Evolutionary conservation across 2,329 filamentous ascomycete genomes (phyloP), one percentile per base, ranked within the genome.

Genomic region (Didymosphaeria variabile): DNA sequence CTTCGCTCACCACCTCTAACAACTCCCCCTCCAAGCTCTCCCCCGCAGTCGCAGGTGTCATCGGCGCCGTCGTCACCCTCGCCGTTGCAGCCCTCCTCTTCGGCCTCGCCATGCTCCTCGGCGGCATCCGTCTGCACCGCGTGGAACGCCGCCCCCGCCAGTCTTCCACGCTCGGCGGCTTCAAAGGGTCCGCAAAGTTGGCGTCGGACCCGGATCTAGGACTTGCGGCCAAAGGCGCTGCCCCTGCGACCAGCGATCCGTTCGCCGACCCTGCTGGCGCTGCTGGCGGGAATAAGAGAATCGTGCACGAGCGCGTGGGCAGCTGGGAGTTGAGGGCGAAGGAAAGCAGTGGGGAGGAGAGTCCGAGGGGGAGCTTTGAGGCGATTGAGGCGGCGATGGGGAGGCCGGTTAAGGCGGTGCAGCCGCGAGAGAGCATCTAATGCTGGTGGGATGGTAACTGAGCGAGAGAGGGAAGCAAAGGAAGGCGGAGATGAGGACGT

Each of bases 281-380:
- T 6, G 10, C 61, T 29, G 60, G 44, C 66, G 50, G 21, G 1
- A 64, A 61, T 15, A 63, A 62, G 21, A 67, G 72, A 21, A 70
- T 69, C 38, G 80, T 80, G 1, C 82, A 87, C 69, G 85, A 87
- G 73, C 76, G 85, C 46, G 77, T 83, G 19, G 85, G 84, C 0
- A 87, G 85, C 61, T 88, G 86, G 86, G 86, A 88, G 70, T 72
- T 88, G 73, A 61, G 71, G 42, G 79, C 79, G 56, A 76, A 77
- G 58, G 71, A 76, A 64, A 67, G 56, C 23, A 42, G 52, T 23
- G 71, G 63, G 36, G 65, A 68, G 62, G 4, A 71, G 67, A 77
- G 70, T 65, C 56, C 68, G 58, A 75, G 77, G 66, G 77, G 75
- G 55, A 83, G 82, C 63, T 81, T 83, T 61, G 82, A 84, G 57